Evolutionary conservation across 2,329 filamentous ascomycete genomes (phyloP).

Genomic region (Paecilomyces sp.): DNA sequence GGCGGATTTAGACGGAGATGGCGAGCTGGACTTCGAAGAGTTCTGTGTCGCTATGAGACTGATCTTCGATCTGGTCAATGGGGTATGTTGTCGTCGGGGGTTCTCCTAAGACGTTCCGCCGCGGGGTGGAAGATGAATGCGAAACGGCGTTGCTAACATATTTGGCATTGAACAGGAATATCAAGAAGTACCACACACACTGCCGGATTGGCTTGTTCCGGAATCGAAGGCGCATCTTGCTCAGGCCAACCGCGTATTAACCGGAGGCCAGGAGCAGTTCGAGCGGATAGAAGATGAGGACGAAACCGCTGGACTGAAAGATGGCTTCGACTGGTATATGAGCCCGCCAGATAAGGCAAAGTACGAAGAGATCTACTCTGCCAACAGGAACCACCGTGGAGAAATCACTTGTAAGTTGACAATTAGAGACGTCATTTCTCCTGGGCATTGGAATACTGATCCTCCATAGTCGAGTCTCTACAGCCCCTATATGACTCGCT

Average conservation of each 20-base stretch:
- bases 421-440: slow-evolving; percentile 10
- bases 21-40: slow-evolving; percentile 97
- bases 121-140: background rate
- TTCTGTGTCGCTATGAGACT: slow-evolving; percentile 98
- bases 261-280: slow-evolving; percentile 72
- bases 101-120: background rate
- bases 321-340: slow-evolving; percentile 99
- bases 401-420: slow-evolving; percentile 64
- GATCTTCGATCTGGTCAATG: slow-evolving; percentile 95
- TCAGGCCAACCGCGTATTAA: slow-evolving; percentile 72
- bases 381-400: slow-evolving; percentile 80
- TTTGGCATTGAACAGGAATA: slow-evolving; percentile 61
- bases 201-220: slow-evolving; percentile 95
- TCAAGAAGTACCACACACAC: slow-evolving; percentile 70
- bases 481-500: slow-evolving; percentile 71
- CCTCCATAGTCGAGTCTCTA: slow-evolving; percentile 60
- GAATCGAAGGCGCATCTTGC: slow-evolving; percentile 91
- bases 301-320: slow-evolving; percentile 77
- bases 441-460: background rate
- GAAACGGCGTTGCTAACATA: background rate
- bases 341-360: slow-evolving; percentile 81
- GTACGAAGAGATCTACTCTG: slow-evolving; percentile 95
- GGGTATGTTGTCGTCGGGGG: slow-evolving; percentile 50
- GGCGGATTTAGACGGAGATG: slow-evolving; percentile 94
- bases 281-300: slow-evolving; percentile 73